phyloP scores from a whole-genome alignment of 106 monocot genomes.

The Cymbidium sinense region DNA sequence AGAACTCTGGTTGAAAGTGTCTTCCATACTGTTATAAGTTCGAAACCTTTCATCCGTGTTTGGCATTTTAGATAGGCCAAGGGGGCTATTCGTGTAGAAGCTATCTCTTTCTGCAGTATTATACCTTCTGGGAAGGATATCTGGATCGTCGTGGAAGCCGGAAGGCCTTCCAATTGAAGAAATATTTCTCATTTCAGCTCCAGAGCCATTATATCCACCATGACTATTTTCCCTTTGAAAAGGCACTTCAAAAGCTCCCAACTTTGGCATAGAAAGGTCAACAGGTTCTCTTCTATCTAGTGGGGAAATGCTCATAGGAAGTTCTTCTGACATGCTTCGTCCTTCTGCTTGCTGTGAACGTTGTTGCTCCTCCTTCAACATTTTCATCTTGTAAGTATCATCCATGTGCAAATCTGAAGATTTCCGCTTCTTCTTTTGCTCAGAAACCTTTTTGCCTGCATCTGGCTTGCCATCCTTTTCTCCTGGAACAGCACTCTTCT shows the following conservation, averaged over 20 bases:
- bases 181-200: background rate
- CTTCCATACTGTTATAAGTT: conserved; percentile 8
- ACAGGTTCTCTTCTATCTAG: conserved; percentile 2
- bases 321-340: background rate
- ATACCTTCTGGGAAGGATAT: conserved; percentile 29
- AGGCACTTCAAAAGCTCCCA: background rate
- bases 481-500: background rate
- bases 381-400: background rate
- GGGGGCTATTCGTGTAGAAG: background rate
- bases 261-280: background rate
- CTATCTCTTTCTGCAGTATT: background rate
- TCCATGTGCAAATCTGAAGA: conserved; percentile 2
- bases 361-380: background rate
- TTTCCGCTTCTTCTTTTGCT: conserved; percentile 7
- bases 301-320: conserved; percentile 55
- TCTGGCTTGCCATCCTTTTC: background rate
- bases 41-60: conserved; percentile 9
- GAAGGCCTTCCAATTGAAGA: background rate
- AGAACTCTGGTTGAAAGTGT: conserved; percentile 4
- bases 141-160: conserved; percentile 8
- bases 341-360: background rate
- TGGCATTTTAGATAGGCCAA: background rate
- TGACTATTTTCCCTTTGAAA: conserved; percentile 7
- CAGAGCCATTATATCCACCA: background rate
- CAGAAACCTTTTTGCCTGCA: background rate